These are phyloP conservation scores for Poa annua DNA, from an alignment of 176 grass and related monocot species.

Conservation along the genomic window DNA sequence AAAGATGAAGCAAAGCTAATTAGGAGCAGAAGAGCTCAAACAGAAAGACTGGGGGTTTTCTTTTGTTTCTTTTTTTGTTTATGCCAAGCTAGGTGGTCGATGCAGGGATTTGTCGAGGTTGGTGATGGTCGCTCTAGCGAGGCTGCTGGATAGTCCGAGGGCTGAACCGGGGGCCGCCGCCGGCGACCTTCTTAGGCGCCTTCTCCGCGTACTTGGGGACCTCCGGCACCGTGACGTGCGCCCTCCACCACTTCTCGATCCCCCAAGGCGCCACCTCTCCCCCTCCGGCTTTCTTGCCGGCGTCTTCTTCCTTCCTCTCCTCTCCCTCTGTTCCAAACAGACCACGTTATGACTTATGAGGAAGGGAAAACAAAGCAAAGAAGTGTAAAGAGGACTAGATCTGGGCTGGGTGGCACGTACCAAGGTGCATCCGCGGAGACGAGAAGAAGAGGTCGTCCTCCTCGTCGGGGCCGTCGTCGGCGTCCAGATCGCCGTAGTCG, in stretches of 20 bases:
- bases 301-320: not conserved
- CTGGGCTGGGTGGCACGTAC: not conserved
- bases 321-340: not conserved
- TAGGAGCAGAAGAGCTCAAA: not conserved
- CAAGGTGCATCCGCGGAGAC: not conserved
- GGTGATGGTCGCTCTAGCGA: constrained; percentile 31
- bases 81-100: constrained; percentile 16
- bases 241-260: constrained; percentile 55
- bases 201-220: constrained; percentile 53
- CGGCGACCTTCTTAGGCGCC: constrained; percentile 45
- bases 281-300: not conserved
- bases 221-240: constrained; percentile 47
- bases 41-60: not conserved
- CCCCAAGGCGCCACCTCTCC: constrained; percentile 52
- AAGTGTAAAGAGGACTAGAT: not conserved
- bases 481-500: constrained; percentile 49
- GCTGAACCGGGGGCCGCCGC: constrained; percentile 43
- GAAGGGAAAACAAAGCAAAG: not conserved
- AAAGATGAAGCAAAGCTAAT: not conserved
- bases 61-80: not conserved
- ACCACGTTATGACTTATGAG: not conserved
- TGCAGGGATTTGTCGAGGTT: not conserved
- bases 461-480: not conserved
- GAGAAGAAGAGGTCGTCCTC: constrained; percentile 35
- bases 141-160: constrained; percentile 63